Evolutionary conservation across 495 filamentous ascomycete genomes (phyloP).

Genomic region (Coniosporium apollinis): DNA sequence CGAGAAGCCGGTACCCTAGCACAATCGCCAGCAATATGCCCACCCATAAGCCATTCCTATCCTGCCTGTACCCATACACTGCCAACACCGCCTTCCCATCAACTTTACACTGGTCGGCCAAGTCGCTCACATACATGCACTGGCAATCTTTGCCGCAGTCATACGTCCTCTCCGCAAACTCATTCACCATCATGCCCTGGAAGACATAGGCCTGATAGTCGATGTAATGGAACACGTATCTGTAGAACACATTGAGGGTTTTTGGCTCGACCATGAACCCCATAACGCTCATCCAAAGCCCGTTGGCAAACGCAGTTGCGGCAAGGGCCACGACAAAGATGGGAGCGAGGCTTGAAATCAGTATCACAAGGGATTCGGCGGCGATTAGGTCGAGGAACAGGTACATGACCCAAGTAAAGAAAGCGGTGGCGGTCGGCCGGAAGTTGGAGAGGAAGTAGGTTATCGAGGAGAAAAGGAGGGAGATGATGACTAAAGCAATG

Average conservation of each 20-base stretch:
- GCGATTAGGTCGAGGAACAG: conserved; percentile 71
- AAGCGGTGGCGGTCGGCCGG: conserved; percentile 42
- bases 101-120: conserved; percentile 48
- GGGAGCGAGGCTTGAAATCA: conserved; percentile 53
- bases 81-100: conserved; percentile 48
- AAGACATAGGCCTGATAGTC: conserved; percentile 73
- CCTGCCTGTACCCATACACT: conserved; percentile 47
- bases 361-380: conserved; percentile 63
- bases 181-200: conserved; percentile 83
- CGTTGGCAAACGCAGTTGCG: conserved; percentile 64
- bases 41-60: conserved; percentile 48
- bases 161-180: conserved; percentile 48
- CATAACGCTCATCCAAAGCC: conserved; percentile 70
- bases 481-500: conserved; percentile 37
- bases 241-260: conserved; percentile 65
- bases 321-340: conserved; percentile 65
- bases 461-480: conserved; percentile 54
- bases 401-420: conserved; percentile 74
- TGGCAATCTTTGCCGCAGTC: conserved; percentile 38
- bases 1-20: conserved; percentile 51
- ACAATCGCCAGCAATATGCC: conserved; percentile 63
- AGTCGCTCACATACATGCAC: conserved; percentile 51
- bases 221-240: conserved; percentile 71
- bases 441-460: conserved; percentile 72
- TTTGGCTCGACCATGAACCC: conserved; percentile 61